Conservation (phyloP, 2,329 filamentous ascomycete species). For the Xylaria digitata region DNA sequence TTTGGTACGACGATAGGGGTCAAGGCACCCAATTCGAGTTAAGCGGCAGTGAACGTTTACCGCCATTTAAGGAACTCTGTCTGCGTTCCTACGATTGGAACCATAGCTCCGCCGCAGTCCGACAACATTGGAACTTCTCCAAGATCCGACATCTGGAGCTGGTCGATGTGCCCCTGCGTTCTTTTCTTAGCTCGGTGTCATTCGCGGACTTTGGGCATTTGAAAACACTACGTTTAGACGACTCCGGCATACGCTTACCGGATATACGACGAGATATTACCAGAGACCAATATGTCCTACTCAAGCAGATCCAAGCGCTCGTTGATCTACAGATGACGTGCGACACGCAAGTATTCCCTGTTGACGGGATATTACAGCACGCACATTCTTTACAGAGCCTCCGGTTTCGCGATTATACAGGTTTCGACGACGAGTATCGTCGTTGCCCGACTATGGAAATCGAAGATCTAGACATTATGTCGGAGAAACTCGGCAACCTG, state of each 20-base stretch:
- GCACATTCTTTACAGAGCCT: constrained; percentile 53
- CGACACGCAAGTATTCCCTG: constrained; percentile 54
- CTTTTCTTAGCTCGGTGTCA: constrained; percentile 58
- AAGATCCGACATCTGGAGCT: constrained; percentile 56
- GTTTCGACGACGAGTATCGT: constrained; percentile 57
- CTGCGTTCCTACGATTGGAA: constrained; percentile 63
- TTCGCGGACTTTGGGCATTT: constrained; percentile 54
- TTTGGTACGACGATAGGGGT: constrained; percentile 59
- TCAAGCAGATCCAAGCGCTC: constrained; percentile 55
- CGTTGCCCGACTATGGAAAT: constrained; percentile 56
- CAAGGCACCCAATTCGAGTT: constrained; percentile 60
- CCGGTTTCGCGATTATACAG: constrained; percentile 58
- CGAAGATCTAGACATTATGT: constrained; percentile 51
- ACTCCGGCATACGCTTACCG: constrained; percentile 56
- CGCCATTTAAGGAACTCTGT: constrained; percentile 55
- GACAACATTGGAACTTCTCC: constrained; percentile 60
- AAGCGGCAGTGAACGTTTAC: constrained; percentile 54
- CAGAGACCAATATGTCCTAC: constrained; percentile 52
- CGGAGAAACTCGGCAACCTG: constrained; percentile 49
- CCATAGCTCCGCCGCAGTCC: constrained; percentile 54
- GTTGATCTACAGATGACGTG: constrained; percentile 56
- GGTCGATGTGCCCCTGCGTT: constrained; percentile 57
- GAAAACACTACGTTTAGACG: constrained; percentile 56
- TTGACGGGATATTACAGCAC: constrained; percentile 56
- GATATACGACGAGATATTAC: constrained; percentile 56